Base-by-base conservation (phyloP, 2,329 filamentous ascomycete genomes). In the Stemphylium vesicarium region DNA sequence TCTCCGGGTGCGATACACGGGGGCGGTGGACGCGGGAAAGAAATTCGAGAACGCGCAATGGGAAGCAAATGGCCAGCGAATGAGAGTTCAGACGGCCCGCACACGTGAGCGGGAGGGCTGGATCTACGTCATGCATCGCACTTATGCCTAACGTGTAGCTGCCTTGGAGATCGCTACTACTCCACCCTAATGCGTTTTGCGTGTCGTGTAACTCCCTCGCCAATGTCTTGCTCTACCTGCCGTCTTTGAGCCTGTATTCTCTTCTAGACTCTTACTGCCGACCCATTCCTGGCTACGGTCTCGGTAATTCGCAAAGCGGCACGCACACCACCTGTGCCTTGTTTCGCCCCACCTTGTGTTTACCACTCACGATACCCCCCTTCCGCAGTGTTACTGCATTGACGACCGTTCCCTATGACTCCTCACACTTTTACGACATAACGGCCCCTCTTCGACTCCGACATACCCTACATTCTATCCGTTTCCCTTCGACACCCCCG, bases 401-500 rank as follows among this genome's bases (percentile, higher is more conserved):
- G 46, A 53, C 63, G 50, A 49, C 53, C 57, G 49, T 65, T 54
- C 64, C 62, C 63, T 67, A 74, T 75, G 71, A 72, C 56, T 68
- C 62, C 61, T 70, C 66, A 47, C 68, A 69, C 43, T 57, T 50
- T 44, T 44, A 69, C 66, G 57, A 70, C 63, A 47, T 74, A 66
- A 68, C 67, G 61, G 69, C 58, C 53, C 51, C 47, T 51, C 43
- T 56, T 57, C 53, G 39, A 63, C 59, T 55, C 60, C 67, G 57
- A 61, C 38, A 63, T 53, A 41, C 62, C 57, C 53, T 50, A 54
- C 29, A 55, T 38, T 53, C 46, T 40, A 56, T 32, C 49, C 32
- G 53, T 42, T 49, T 43, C 43, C 58, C 47, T 40, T 51, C 43
- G 40, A 54, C 56, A 38, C 69, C 87, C 87, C 87, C 79, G 81